Base-by-base conservation (phyloP, 2,329 filamentous ascomycete species). In the Fusarium sp. region DNA sequence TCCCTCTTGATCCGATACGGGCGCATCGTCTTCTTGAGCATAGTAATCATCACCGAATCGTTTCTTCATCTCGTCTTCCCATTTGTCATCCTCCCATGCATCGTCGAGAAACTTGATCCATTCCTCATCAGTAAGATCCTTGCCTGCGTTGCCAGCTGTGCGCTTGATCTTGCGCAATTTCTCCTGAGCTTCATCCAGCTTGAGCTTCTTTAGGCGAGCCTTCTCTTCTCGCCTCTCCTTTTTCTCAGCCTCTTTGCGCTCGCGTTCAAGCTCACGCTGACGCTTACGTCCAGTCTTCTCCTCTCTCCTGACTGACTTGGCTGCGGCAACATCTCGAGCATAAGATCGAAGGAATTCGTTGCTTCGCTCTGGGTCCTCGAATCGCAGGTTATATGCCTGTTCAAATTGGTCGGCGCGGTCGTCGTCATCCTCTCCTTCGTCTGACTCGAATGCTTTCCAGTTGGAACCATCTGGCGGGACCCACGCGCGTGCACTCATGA, bases 1-100 rank as follows among this genome's bases (percentile, higher is more conserved):
- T 18, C 85, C 85, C 25, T 91, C 92, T 62, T 80, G 85, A 14
- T 92, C 92, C 18, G 87, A 86, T 5, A 84, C 87, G 65, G 91
- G 92, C 71, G 90, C 91, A 3, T 87, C 91, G 69, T 82, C 86
- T 14, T 92, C 90, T 52, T 91, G 87, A 12, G 90, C 92, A 75
- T 99, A 99, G 82, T 99, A 99, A 12, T 92, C 87, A 16, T 98
- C 93, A 57, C 93, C 94, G 76, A 99, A 99, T 18, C 91, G 87
- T 79, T 91, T 92, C 76, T 87, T 87, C 94, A 99, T 98, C 81
- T 96, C 93, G 67, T 90, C 83, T 76, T 98, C 94, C 94, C 95
- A 99, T 75, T 91, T 88, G 57, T 93, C 90, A 76, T 97, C 91
- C 67, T 97, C 93, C 90, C 93, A 99, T 20, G 92, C 92, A 20